Evolutionary conservation across 345 rosid genomes (phyloP).

Genomic region (Syzygium grande): DNA sequence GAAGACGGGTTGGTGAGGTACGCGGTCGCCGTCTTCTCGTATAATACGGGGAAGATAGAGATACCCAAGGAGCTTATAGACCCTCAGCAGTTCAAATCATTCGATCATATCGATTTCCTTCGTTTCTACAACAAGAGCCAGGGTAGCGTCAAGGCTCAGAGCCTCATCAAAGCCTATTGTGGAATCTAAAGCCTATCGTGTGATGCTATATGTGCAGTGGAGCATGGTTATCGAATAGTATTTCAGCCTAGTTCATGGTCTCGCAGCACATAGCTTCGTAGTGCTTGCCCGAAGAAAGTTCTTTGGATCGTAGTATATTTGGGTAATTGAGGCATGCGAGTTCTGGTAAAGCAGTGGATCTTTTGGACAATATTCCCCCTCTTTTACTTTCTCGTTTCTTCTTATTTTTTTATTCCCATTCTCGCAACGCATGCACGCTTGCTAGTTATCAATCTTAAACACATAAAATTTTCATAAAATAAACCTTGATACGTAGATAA

Average conservation of each 20-base stretch:
- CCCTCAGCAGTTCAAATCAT: slow-evolving; percentile 14
- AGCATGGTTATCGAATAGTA: background rate
- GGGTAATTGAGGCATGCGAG: no score
- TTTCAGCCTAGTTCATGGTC: background rate
- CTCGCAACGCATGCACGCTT: no score
- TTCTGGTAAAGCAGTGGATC: no score
- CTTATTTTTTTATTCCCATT: no score
- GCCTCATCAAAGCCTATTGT: slow-evolving; percentile 5
- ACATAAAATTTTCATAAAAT: no score
- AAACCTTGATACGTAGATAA: no score
- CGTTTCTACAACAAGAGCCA: slow-evolving; percentile 1
- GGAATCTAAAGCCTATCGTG: background rate
- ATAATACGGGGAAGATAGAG: background rate
- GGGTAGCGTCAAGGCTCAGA: background rate
- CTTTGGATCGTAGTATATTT: no score
- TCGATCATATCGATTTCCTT: slow-evolving; percentile 10
- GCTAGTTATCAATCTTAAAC: no score
- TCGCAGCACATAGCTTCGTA: background rate
- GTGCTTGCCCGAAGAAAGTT: no score
- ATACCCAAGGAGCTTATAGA: slow-evolving; percentile 12
- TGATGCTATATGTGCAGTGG: background rate
- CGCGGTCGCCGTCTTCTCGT: slow-evolving; percentile 12
- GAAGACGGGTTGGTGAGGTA: slow-evolving; percentile 6
- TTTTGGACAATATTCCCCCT: no score
- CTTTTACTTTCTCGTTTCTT: no score